Evolutionary conservation across 1,284 basidiomycete genomes (phyloP), one percentile per base, ranked within the genome.

Genomic region (Puccinia coronata): DNA sequence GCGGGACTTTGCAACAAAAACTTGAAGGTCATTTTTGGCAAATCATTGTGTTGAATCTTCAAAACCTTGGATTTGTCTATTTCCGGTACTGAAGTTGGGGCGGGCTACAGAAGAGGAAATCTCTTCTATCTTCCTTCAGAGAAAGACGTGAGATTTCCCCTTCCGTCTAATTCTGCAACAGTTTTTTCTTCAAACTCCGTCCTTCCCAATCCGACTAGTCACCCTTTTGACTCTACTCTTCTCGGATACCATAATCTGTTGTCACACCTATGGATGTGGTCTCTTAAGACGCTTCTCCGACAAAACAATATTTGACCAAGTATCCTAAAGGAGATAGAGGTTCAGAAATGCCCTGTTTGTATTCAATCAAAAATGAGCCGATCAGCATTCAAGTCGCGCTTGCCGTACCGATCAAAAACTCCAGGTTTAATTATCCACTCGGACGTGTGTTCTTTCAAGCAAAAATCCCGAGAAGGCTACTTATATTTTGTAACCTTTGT

Each of bases 341-440:
- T 74, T 57, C 72, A 74, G 39, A n/a, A 20, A 11, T 74, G 72
- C 25, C 25, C 51, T 1, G 53, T 55, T 1, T 74, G 72, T 39
- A 34, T 74, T 6, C n/a, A 74, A 34, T 57, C 28, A 2, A 74
- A 74, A 53, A 74, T 74, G 72, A 16, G 6, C 18, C 72, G 16
- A 0, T 25, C 9, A 23, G 12, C n/a, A 1, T 74, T 74, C 49
- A 55, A 53, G 4, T 57, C 72, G 3, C 34, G 31, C 6, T 4
- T 25, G 0, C 5, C 12, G 0, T 36, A 74, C 16, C 49, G 31
- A 3, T 51, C 72, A 9, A 36, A 1, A 0, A 14, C 31, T 4
- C 36, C 36, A 11, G 72, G 72, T 0, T 23, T 55, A 6, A n/a
- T 74, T 0, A 74, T 74, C 6, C 72, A 74, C 23, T 74, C 72